Evolutionary conservation across 2,329 filamentous ascomycete genomes (phyloP).

Genomic region (Colletotrichum higginsianum): DNA sequence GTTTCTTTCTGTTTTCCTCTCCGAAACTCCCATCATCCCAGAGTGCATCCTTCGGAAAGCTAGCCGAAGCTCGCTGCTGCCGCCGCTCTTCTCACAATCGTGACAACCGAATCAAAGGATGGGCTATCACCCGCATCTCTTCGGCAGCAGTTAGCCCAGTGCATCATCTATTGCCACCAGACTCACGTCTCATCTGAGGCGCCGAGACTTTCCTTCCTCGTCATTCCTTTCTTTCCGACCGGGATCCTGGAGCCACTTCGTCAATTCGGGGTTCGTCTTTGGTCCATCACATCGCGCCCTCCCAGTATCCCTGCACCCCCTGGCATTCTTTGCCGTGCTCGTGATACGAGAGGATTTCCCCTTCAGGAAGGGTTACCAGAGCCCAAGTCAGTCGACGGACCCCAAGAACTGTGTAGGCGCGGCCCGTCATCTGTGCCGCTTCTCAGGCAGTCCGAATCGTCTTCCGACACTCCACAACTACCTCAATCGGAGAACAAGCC

Average conservation of each 20-base stretch:
- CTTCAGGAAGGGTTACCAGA: not conserved
- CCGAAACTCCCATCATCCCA: not conserved
- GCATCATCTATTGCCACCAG: not conserved
- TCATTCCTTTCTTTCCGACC: too few species aligned
- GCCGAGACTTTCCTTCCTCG: not conserved
- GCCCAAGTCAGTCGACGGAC: not conserved
- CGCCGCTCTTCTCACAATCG: not conserved
- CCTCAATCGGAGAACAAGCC: not conserved
- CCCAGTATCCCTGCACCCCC: not conserved
- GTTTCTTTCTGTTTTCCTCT: too few species aligned
- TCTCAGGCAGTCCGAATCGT: not conserved
- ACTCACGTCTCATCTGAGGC: not conserved
- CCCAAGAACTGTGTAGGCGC: not conserved
- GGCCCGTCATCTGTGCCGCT: not conserved
- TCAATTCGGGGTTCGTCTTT: not conserved
- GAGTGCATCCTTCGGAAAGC: constrained; percentile 15
- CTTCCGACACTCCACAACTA: constrained; percentile 5
- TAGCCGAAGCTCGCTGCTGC: constrained; percentile 7
- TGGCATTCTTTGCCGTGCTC: not conserved
- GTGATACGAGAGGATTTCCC: not conserved
- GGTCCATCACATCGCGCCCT: not conserved
- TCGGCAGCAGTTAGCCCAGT: not conserved
- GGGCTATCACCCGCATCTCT: not conserved
- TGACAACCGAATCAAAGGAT: not conserved
- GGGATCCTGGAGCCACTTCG: not conserved